Base-by-base conservation (phyloP, 306 rosid species). In the Morella rubra region DNA sequence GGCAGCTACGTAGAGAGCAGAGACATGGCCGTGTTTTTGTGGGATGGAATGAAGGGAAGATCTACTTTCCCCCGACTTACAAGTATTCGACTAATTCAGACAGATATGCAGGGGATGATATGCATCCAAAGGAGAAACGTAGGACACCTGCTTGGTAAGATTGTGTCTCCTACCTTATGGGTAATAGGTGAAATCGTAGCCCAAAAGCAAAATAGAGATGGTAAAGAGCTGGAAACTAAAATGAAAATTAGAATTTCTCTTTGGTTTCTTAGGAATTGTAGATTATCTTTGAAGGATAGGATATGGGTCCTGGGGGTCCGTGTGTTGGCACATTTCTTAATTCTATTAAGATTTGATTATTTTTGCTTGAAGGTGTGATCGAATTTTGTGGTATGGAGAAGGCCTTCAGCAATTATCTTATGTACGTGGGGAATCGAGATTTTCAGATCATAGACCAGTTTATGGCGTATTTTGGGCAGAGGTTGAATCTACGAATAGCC, bases 1-100 rank as follows among this genome's bases (percentile, higher is more conserved):
- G 41, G 87, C 98, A 96, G 99, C 76, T 96, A 82, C 81, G 98
- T 75, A 88, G 87, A 77, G 99, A 96, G 86, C 99, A 96, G 84
- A 92, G 87, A 85, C 87, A 92, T 59, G 97, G 99, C 6, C 97
- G 89, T 18, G 90, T 76, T 0, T 96, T 96, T 85, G 80, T 74
- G 47, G 97, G 99, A 70, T 96, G 99, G 99, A 96, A 91, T 12
- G 99, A 96, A 85, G 99, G 99, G 79, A 96, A 87, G 86, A 96
- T 96, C 71, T 92, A 92, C 78, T 96, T 96, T 81, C 99, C 99
- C 46, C 99, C 99, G 71, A 96, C 99, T 8, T 96, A 96, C 86
- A 96, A 96, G 86, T 96, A 96, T 74, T 96, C 98, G 24, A 92
- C 98, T 44, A 96, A 96, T 82, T 96, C 99, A 51, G 99, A 96